Percentiles rank a stretch among this genome's conserved stretches.
Conservation (phyloP, 345 rosid genomes). For the Theobroma cacao region DNA sequence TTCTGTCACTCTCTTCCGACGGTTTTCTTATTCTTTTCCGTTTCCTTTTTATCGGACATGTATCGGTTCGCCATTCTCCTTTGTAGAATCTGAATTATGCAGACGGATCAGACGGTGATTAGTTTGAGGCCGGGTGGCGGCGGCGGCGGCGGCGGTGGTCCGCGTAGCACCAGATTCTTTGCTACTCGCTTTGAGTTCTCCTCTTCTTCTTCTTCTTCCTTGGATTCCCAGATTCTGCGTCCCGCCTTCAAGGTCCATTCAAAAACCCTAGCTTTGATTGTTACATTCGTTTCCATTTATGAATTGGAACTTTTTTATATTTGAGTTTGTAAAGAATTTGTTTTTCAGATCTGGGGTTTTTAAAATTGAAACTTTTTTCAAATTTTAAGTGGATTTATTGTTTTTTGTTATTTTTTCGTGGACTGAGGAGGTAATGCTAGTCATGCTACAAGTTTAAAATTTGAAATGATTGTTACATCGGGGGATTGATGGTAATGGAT, state of each 20-base stretch:
- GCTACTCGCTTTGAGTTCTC: constrained; percentile 19
- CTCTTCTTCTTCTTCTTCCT: background rate
- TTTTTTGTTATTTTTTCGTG: background rate
- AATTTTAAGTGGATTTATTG: too few relatives aligned
- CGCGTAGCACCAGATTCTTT: constrained; percentile 21
- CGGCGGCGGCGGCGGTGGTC: constrained; percentile 27
- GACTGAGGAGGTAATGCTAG: too few relatives aligned
- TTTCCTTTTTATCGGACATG: background rate
- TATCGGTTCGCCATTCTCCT: background rate
- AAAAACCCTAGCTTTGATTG: background rate
- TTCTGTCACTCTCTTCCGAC: background rate
- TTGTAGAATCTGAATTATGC: constrained; percentile 18
- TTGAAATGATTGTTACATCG: background rate
- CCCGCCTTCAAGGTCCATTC: constrained; percentile 8
- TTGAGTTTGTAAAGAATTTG: background rate
- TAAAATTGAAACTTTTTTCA: background rate
- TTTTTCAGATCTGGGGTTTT: background rate
- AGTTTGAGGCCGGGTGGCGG: constrained; percentile 39
- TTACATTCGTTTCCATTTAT: background rate
- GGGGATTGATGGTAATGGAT: background rate
- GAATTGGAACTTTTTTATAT: background rate
- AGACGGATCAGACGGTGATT: constrained; percentile 33
- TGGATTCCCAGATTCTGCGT: constrained; percentile 11
- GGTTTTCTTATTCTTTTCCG: background rate
- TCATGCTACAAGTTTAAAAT: background rate